These are phyloP conservation scores for Trichophyton simii DNA, from an alignment of 2,329 filamentous ascomycete species.

Conservation along the genomic window DNA sequence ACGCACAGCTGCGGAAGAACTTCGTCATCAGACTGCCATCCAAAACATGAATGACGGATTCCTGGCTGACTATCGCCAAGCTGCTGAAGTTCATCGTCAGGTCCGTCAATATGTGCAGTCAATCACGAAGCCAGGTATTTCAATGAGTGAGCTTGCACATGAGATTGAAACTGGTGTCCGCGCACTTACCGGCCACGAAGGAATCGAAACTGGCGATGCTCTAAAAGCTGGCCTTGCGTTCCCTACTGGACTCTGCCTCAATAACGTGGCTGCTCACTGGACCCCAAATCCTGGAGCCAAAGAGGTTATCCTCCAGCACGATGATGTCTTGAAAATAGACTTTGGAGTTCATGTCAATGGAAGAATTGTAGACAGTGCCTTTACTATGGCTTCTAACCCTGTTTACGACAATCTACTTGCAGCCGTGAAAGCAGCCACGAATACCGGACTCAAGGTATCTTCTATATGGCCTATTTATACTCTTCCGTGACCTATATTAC, in stretches of 20 bases:
- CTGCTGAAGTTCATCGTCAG: constrained; percentile 45
- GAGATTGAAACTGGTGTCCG: constrained; percentile 45
- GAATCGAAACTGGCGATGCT: constrained; percentile 40
- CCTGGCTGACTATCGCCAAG: constrained; percentile 43
- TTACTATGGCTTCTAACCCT: constrained; percentile 64
- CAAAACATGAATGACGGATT: constrained; percentile 37
- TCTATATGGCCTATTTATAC: background rate
- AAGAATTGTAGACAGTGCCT: constrained; percentile 68
- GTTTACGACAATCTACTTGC: constrained; percentile 62
- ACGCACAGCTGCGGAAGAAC: constrained; percentile 38
- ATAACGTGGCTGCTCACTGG: constrained; percentile 44
- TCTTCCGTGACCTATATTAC: background rate
- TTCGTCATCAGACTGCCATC: constrained; percentile 29
- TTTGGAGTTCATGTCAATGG: constrained; percentile 73
- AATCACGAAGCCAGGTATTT: constrained; percentile 39
- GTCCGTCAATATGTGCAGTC: constrained; percentile 40
- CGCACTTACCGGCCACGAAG: constrained; percentile 39
- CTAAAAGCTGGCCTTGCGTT: constrained; percentile 44
- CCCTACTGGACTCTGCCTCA: constrained; percentile 43
- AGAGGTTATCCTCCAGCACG: constrained; percentile 56
- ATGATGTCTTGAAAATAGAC: constrained; percentile 73
- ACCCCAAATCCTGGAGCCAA: constrained; percentile 48
- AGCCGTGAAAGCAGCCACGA: constrained; percentile 63
- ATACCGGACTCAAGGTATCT: constrained; percentile 40
- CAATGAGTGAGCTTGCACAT: constrained; percentile 39